Conservation (phyloP, 2,329 filamentous ascomycete species). For the Aspergillus phoenicis region DNA sequence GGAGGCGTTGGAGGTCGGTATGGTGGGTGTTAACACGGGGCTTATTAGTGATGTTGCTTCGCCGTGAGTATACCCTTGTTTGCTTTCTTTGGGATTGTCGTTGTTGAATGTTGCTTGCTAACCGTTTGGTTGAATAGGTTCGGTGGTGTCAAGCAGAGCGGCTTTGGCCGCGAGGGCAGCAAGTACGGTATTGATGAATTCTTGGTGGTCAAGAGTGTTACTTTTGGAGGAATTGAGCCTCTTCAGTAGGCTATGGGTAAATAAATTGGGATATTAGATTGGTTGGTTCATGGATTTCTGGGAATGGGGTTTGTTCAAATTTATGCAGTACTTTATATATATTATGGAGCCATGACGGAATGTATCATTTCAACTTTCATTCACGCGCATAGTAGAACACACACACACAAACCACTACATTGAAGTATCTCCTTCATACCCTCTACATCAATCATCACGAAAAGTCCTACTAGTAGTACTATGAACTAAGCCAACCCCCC, state of each 20-base stretch:
- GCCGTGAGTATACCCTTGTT: constrained; percentile 41
- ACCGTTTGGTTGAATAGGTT: constrained; percentile 51
- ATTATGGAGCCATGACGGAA: neutral
- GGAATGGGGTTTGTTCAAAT: neutral
- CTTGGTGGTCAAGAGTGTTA: constrained; percentile 70
- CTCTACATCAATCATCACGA: too few relatives aligned
- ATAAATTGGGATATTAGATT: neutral
- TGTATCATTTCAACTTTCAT: neutral
- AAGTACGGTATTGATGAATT: constrained; percentile 79
- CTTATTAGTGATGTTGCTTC: constrained; percentile 57
- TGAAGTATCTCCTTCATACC: too few relatives aligned
- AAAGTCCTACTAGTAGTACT: too few relatives aligned
- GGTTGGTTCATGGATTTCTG: neutral
- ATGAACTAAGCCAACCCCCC: neutral
- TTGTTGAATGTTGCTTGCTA: too few relatives aligned
- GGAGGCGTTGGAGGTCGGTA: constrained; percentile 57
- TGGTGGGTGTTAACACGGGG: constrained; percentile 71
- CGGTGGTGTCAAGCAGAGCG: constrained; percentile 80
- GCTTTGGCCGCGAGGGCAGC: constrained; percentile 77
- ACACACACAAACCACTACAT: too few relatives aligned
- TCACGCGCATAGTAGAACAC: too few relatives aligned
- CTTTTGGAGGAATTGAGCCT: constrained; percentile 64
- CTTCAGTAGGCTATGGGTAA: constrained; percentile 46
- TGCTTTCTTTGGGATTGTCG: too few relatives aligned
- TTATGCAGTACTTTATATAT: neutral